Evolutionary conservation across 2,329 filamentous ascomycete species (phyloP).

Genomic region (Botryotinia calthae): DNA sequence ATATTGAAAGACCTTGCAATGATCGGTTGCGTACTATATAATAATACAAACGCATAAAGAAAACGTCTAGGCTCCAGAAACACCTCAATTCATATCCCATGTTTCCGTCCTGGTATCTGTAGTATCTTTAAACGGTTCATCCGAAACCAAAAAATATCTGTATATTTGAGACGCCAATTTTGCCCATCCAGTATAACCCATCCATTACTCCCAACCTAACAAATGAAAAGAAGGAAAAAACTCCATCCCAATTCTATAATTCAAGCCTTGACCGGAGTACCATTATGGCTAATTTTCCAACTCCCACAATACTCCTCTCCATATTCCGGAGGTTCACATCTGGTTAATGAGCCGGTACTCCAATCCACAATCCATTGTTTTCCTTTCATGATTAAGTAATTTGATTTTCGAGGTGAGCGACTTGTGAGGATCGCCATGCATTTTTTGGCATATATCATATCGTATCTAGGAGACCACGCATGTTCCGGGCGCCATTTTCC

Average conservation of each 20-base stretch:
- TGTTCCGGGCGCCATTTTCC: constrained; percentile 58
- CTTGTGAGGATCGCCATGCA: constrained; percentile 59
- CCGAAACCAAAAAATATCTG: not conserved
- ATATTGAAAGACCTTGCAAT: not conserved
- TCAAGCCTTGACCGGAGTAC: not conserved
- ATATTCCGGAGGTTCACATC: constrained; percentile 54
- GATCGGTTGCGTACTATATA: not conserved
- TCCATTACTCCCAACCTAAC: not conserved
- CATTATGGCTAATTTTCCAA: constrained; percentile 14
- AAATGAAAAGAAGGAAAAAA: not conserved
- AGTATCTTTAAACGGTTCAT: not conserved
- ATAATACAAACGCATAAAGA: not conserved
- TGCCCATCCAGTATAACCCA: not conserved
- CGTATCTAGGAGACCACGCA: constrained; percentile 54
- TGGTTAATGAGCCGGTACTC: constrained; percentile 54
- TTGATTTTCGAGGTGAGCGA: constrained; percentile 56
- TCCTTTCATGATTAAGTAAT: constrained; percentile 55
- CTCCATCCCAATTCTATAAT: constrained; percentile 1
- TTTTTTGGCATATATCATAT: constrained; percentile 58
- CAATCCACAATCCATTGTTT: constrained; percentile 61
- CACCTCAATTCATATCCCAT: constrained; percentile 8
- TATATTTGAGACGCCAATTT: not conserved
- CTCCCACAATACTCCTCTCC: constrained; percentile 41
- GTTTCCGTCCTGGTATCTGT: constrained; percentile 6
- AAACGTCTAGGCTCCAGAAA: not conserved